Conservation (phyloP, 2,329 filamentous ascomycete genomes). For the Arthrobotrys pseudoclavata region DNA sequence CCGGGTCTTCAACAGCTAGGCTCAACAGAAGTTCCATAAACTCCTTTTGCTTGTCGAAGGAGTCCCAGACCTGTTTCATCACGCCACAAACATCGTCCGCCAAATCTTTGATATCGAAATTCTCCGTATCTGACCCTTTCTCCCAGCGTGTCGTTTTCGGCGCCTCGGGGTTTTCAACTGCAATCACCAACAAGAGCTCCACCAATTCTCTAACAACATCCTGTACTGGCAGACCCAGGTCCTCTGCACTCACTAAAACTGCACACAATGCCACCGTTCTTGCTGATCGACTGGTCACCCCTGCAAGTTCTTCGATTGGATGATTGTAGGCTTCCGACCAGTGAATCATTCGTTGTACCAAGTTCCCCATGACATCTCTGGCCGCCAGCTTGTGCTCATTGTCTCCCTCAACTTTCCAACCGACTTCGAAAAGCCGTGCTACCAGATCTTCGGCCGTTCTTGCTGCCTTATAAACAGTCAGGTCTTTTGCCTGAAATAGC, state of each 20-base stretch:
- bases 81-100: constrained; percentile 31
- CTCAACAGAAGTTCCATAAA: constrained; percentile 34
- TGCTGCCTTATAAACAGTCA: constrained; percentile 40
- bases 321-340: constrained; percentile 54
- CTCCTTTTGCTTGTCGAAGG: constrained; percentile 19
- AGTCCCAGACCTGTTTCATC: constrained; percentile 29
- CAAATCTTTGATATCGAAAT: constrained; percentile 45
- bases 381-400: constrained; percentile 11
- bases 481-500: constrained; percentile 50
- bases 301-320: constrained; percentile 45
- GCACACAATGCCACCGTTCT: constrained; percentile 47
- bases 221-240: constrained; percentile 9
- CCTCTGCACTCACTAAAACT: constrained; percentile 8
- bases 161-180: constrained; percentile 41
- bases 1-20: constrained; percentile 31
- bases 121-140: constrained; percentile 10
- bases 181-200: constrained; percentile 44
- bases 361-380: constrained; percentile 9
- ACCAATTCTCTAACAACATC: constrained; percentile 46
- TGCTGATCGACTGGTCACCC: constrained; percentile 47
- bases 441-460: constrained; percentile 44
- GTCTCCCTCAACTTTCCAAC: constrained; percentile 26
- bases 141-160: constrained; percentile 2
- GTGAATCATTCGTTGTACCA: constrained; percentile 45
- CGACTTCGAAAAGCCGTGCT: constrained; percentile 50